These are phyloP conservation scores for Cruciata laevipes DNA, from an alignment of 257 asterid genomes.

Conservation along the genomic window DNA sequence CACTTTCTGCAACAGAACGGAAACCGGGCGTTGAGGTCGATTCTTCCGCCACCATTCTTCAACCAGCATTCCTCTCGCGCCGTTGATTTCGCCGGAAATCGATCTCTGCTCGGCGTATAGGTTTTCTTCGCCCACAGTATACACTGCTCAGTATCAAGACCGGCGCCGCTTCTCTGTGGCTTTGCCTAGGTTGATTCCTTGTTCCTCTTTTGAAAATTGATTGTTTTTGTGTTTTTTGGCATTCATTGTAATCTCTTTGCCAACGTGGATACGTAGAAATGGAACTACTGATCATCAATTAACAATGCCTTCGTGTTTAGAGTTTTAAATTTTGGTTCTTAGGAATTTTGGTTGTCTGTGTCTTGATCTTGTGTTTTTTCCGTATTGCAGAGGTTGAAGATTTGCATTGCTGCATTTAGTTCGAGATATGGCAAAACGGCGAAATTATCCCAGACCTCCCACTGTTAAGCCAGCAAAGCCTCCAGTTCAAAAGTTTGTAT, in stretches of 20 bases:
- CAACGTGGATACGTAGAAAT: neutral
- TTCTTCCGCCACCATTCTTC: no score
- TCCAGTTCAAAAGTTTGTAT: conserved; percentile 36
- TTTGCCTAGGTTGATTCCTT: no score
- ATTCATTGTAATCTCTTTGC: neutral
- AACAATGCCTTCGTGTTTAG: neutral
- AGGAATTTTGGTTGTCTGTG: neutral
- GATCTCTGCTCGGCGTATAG: no score
- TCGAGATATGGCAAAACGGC: conserved; percentile 27
- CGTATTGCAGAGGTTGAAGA: neutral
- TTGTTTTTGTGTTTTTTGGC: neutral
- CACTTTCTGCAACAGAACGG: no score
- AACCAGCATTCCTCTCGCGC: no score
- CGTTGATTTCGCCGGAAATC: no score
- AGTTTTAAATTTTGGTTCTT: neutral
- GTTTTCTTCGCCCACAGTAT: no score
- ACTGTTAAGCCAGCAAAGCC: conserved; percentile 29
- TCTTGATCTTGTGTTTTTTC: neutral
- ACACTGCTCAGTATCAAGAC: no score
- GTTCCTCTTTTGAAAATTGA: no score
- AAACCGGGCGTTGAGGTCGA: no score
- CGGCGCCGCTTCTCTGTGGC: no score
- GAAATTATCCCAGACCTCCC: conserved; percentile 20
- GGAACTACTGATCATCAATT: neutral
- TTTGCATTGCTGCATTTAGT: conserved; percentile 15